A percentile compares a stretch with the other conserved stretches of the same genome.
Evolutionary conservation across 139 green algal species (phyloP).

Genomic region (Coccomyxa sp.): DNA sequence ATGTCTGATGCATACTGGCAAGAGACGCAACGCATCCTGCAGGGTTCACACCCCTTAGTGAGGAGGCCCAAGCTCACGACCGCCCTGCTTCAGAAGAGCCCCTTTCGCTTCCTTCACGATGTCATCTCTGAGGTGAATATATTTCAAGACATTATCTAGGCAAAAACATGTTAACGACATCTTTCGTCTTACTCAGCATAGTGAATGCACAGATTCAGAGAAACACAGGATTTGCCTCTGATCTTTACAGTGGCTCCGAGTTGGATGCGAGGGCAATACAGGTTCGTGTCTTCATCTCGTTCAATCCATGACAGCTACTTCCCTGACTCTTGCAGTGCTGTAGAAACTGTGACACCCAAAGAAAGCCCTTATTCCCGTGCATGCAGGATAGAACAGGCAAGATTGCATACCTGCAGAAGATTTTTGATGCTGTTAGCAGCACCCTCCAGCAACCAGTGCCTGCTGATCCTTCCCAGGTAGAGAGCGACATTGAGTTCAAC

Average conservation of each 20-base stretch:
- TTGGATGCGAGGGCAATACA: constrained; percentile 58
- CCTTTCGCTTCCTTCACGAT: constrained; percentile 85
- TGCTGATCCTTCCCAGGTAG: constrained; percentile 66
- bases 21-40: constrained; percentile 50
- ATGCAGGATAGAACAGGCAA: constrained; percentile 77
- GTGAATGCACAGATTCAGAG: constrained; percentile 45
- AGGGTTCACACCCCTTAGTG: constrained; percentile 50
- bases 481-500: not conserved
- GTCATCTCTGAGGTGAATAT: constrained; percentile 55
- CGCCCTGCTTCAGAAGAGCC: constrained; percentile 66
- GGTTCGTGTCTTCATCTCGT: constrained; percentile 4
- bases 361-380: not conserved
- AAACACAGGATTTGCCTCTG: constrained; percentile 67
- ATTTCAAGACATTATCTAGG: not conserved
- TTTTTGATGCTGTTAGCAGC: constrained; percentile 59
- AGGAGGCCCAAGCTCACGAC: constrained; percentile 66
- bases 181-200: not conserved
- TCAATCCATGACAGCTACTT: not conserved
- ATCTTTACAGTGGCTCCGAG: constrained; percentile 61
- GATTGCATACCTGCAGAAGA: constrained; percentile 72
- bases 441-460: constrained; percentile 43
- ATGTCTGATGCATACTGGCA: constrained; percentile 32
- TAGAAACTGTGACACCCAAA: not conserved
- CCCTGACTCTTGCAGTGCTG: not conserved
- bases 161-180: not conserved